These are phyloP conservation scores for Tylopilus vinaceipallidus DNA, from an alignment of 768 basidiomycete species.

Conservation along the genomic window DNA sequence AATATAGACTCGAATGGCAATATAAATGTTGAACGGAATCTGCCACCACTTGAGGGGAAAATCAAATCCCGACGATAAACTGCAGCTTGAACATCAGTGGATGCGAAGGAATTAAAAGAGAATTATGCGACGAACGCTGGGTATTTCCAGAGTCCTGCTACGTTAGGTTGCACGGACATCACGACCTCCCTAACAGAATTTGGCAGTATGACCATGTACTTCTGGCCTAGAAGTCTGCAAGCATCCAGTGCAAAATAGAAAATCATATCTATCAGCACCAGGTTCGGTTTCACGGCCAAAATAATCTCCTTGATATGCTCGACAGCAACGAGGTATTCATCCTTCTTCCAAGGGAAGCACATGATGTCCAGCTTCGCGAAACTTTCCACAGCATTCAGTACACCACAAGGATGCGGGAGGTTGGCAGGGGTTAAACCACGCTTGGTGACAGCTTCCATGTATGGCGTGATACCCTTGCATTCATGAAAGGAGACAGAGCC, in stretches of 20 bases:
- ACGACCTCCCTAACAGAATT: neutral
- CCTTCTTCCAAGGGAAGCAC: neutral
- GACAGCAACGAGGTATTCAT: constrained; percentile 8
- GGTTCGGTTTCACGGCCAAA: neutral
- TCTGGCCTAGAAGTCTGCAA: constrained; percentile 7
- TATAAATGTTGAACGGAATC: constrained; percentile 12
- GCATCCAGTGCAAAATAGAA: constrained; percentile 9
- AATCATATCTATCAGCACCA: neutral
- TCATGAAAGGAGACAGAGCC: constrained; percentile 11
- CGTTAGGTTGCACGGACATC: neutral
- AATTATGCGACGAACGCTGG: neutral
- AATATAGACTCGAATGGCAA: neutral
- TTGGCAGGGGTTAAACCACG: neutral
- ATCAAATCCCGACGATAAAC: constrained; percentile 8
- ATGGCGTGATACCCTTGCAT: neutral
- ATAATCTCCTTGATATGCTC: constrained; percentile 4
- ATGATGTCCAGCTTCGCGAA: neutral
- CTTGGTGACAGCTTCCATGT: neutral
- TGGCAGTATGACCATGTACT: constrained; percentile 4
- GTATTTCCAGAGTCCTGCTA: constrained; percentile 9
- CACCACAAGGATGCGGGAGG: neutral
- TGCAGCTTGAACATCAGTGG: neutral
- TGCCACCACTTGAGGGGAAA: constrained; percentile 20
- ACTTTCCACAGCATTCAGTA: constrained; percentile 3
- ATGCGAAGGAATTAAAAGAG: neutral